phyloP scores from a whole-genome alignment of 805 yeast genomes.

The Scheffersomyces lignosus region DNA sequence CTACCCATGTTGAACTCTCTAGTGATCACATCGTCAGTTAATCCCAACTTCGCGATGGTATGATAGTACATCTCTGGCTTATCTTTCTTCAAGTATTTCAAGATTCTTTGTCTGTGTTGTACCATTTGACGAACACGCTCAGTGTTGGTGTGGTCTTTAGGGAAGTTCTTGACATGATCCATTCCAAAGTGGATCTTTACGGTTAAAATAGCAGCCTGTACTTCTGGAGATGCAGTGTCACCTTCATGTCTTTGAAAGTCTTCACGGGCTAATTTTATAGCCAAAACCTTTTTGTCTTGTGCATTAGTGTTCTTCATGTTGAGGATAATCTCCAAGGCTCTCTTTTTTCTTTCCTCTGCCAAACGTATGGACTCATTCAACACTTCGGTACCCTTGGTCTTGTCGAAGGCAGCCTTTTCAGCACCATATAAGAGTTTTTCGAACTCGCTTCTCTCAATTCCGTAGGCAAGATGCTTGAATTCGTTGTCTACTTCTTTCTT shows the following conservation, averaged over 20 bases:
- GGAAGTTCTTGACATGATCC: constrained; percentile 64
- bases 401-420: constrained; percentile 55
- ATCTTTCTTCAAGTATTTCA: constrained; percentile 78
- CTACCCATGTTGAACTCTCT: constrained; percentile 81
- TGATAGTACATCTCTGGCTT: constrained; percentile 81
- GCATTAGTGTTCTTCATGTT: constrained; percentile 69
- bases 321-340: constrained; percentile 68
- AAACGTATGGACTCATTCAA: constrained; percentile 26
- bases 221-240: constrained; percentile 94
- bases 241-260: constrained; percentile 85
- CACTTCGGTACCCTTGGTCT: constrained; percentile 29
- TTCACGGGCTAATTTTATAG: constrained; percentile 62
- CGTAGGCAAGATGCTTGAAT: constrained; percentile 53
- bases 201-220: constrained; percentile 90
- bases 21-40: constrained; percentile 74
- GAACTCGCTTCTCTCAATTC: constrained; percentile 61
- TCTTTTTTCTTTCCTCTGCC: constrained; percentile 57
- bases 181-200: constrained; percentile 76
- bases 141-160: constrained; percentile 70
- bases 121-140: constrained; percentile 78
- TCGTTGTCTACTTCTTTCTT: constrained; percentile 67
- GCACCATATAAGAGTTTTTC: constrained; percentile 80
- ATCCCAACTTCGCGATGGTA: constrained; percentile 84
- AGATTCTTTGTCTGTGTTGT: constrained; percentile 82
- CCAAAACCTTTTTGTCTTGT: constrained; percentile 56